Percentiles rank a stretch among this genome's conserved stretches.
Conservation (phyloP, 495 filamentous ascomycete genomes). For the Lepidopterella palustris region DNA sequence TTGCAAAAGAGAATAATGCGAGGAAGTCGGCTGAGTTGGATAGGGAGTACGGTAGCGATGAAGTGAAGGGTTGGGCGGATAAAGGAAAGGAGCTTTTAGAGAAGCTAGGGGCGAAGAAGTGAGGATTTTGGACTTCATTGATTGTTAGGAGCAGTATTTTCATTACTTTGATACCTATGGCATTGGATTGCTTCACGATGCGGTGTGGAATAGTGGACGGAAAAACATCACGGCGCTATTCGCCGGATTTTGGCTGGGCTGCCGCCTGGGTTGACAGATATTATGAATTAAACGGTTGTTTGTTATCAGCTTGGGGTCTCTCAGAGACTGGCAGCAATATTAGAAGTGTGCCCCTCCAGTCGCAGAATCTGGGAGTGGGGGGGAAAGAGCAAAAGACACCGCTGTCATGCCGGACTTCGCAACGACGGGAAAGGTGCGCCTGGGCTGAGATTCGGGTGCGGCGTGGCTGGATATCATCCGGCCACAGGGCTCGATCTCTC, state of each 20-base stretch:
- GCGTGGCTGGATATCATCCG: neutral
- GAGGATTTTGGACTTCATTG: neutral
- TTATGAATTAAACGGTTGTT: too few species aligned
- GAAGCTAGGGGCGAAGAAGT: constrained; percentile 25
- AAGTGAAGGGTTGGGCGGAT: constrained; percentile 26
- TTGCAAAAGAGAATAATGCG: constrained; percentile 11
- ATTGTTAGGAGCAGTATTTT: neutral
- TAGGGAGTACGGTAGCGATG: constrained; percentile 27
- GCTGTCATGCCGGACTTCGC: too few species aligned
- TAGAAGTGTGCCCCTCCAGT: too few species aligned
- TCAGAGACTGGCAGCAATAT: too few species aligned
- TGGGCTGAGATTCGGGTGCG: too few species aligned
- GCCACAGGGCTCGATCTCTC: neutral
- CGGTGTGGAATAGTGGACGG: neutral
- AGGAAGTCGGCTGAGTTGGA: constrained; percentile 7
- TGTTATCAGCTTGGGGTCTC: too few species aligned
- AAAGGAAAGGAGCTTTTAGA: constrained; percentile 32
- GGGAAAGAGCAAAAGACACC: too few species aligned
- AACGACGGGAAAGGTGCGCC: too few species aligned
- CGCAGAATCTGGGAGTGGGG: too few species aligned
- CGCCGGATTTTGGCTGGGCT: neutral
- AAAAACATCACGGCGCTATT: too few species aligned
- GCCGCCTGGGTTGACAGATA: too few species aligned
- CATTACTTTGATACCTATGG: neutral
- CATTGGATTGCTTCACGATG: neutral